These are phyloP conservation scores for Fusarium miscanthi DNA, from an alignment of 2,329 filamentous ascomycete genomes.

Conservation along the genomic window DNA sequence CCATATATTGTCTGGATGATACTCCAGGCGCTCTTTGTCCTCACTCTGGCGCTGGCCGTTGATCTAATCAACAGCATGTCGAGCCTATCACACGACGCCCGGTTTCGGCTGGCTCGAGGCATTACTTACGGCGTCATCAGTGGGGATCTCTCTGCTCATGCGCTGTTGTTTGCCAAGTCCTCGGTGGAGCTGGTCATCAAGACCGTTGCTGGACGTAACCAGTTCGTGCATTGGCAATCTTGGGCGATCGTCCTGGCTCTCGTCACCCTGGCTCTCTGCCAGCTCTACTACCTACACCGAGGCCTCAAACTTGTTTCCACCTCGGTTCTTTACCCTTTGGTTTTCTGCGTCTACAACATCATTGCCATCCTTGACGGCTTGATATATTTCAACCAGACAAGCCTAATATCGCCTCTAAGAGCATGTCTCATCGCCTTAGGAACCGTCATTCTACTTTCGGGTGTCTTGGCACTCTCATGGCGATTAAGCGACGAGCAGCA, in stretches of 20 bases:
- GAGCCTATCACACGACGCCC: constrained; percentile 68
- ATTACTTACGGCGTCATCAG: constrained; percentile 90
- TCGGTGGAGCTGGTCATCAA: constrained; percentile 92
- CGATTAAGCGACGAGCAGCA: constrained; percentile 83
- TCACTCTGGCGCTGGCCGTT: constrained; percentile 72
- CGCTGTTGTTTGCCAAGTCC: constrained; percentile 92
- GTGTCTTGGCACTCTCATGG: constrained; percentile 94
- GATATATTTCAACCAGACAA: constrained; percentile 94
- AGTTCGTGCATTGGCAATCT: constrained; percentile 95
- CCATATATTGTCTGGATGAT: constrained; percentile 92
- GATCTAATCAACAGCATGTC: constrained; percentile 65
- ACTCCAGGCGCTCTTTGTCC: constrained; percentile 78
- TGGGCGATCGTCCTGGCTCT: constrained; percentile 91
- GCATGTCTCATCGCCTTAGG: constrained; percentile 87
- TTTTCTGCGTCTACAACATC: constrained; percentile 99
- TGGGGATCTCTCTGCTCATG: constrained; percentile 93
- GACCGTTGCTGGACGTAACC: constrained; percentile 87
- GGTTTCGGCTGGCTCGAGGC: constrained; percentile 80
- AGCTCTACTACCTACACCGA: constrained; percentile 94
- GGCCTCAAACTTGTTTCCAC: constrained; percentile 96
- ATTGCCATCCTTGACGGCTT: constrained; percentile 96
- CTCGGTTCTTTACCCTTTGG: constrained; percentile 93
- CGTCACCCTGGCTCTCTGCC: constrained; percentile 82
- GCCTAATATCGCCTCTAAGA: constrained; percentile 78
- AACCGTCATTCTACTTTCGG: constrained; percentile 84